Percentiles rank a stretch among this genome's conserved stretches.
Conservation (phyloP, 2,329 filamentous ascomycete genomes). For the Diplodia intermedia region DNA sequence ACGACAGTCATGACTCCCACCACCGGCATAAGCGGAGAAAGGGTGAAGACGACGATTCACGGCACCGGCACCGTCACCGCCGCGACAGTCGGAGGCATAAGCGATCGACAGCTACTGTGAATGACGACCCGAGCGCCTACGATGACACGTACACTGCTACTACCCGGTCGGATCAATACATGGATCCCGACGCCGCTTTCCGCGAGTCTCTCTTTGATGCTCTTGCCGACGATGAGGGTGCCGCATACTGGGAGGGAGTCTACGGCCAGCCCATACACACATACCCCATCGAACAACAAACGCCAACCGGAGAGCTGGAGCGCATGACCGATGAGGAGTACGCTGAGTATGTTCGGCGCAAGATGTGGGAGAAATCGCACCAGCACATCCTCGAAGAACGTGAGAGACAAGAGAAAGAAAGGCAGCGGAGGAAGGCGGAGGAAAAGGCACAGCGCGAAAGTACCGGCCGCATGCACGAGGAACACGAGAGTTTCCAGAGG, state of each 20-base stretch:
- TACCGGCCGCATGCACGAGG: slow-evolving; percentile 49
- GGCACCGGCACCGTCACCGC: slow-evolving; percentile 15
- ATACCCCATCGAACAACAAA: slow-evolving; percentile 68
- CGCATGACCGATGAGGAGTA: slow-evolving; percentile 94
- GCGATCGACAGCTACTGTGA: slow-evolving; percentile 23
- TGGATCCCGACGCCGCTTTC: slow-evolving; percentile 79
- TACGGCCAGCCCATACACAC: slow-evolving; percentile 94
- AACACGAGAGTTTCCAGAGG: slow-evolving; percentile 59
- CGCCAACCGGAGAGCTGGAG: slow-evolving; percentile 67
- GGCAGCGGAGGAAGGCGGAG: slow-evolving; percentile 54
- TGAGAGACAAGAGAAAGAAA: slow-evolving; percentile 64
- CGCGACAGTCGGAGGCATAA: slow-evolving; percentile 32
- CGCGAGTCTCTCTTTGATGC: slow-evolving; percentile 95
- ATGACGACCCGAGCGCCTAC: slow-evolving; percentile 46
- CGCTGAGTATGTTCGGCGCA: slow-evolving; percentile 78
- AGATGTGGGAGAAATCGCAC: slow-evolving; percentile 96
- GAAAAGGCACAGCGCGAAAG: slow-evolving; percentile 42
- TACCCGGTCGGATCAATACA: slow-evolving; percentile 35
- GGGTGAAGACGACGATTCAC: neutral
- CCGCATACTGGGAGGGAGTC: slow-evolving; percentile 93
- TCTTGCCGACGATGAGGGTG: slow-evolving; percentile 94
- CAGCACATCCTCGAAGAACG: slow-evolving; percentile 82
- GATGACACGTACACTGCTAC: slow-evolving; percentile 48
- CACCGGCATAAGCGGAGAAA: slow-evolving; percentile 17
- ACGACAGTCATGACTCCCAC: slow-evolving; percentile 34